Evolutionary conservation across 805 yeast genomes (phyloP), one percentile per base, ranked within the genome.

Genomic region (Zygoascus flipseniorum): DNA sequence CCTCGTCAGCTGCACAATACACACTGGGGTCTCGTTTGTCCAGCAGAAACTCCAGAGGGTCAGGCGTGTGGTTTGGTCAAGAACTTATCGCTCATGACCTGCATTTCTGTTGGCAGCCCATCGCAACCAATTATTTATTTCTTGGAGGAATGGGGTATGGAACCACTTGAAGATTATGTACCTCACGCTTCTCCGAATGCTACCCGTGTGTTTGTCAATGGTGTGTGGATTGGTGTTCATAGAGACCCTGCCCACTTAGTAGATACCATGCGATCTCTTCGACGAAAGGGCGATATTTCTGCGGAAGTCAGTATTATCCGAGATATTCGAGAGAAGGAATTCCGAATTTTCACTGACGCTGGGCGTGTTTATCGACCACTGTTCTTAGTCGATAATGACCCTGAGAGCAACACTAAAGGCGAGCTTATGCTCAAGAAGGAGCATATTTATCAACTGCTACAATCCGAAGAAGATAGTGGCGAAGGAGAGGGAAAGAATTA

Each of bases 21-120:
- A 31, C 99, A 93, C 74, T 93, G 99, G 99, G 99, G 99, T 66
- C 79, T 93, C 64, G 98, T 93, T 46, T 93, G 99, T 74, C 99
- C 99, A 51, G 99, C 99, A 23, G 99, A 93, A 72, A 93, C 99
- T 16, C 99, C 99, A 2, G 99, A 93, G 76, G 99, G 99, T 67
- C 99, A 93, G 75, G 99, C 99, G 37, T 93, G 99, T 86, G 99
- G 99, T 67, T 78, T 93, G 71, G 99, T 93, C 52, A 93, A 93
- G 76, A 93, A 93, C 72, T 76, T 93, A 68, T 90, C 98, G 0
- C 75, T 93, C 61, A 90, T 93, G 98, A 82, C 98, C 0, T 89
- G 97, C 76, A 89, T 93, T 51, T 92, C 99, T 28, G 99, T 93
- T 58, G 99, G 99, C 69, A 81, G 96, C 8, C 88, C 95, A n/a